phyloP scores from a whole-genome alignment of 352 stramenopile genomes.

The Phytophthora pseudosyringae region DNA sequence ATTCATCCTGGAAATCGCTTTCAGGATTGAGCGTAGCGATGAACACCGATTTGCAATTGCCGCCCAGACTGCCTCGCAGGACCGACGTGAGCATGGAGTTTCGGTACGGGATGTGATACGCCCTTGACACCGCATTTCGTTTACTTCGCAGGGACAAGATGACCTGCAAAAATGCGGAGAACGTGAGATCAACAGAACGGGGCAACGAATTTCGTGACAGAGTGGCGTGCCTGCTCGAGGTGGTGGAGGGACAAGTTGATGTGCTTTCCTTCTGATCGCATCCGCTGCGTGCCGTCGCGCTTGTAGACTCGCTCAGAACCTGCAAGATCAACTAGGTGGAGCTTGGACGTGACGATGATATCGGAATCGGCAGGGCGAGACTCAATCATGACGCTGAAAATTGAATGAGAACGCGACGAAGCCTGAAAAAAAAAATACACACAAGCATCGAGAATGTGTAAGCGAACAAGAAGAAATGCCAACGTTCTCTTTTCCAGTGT shows the following conservation, averaged over 20 bases:
- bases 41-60: constrained; percentile 98
- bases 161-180: constrained; percentile 57
- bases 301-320: constrained; percentile 97
- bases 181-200: background rate
- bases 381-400: constrained; percentile 96
- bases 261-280: constrained; percentile 93
- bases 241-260: constrained; percentile 97
- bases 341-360: constrained; percentile 86
- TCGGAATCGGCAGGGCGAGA: constrained; percentile 74
- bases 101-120: constrained; percentile 94
- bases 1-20: constrained; percentile 86
- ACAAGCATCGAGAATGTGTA: too few species aligned
- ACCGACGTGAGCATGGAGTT: constrained; percentile 98
- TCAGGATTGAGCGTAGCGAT: constrained; percentile 96
- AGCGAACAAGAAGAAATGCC: too few species aligned
- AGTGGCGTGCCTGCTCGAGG: constrained; percentile 80
- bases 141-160: constrained; percentile 94
- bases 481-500: background rate
- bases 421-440: constrained; percentile 35
- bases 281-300: constrained; percentile 89
- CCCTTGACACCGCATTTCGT: constrained; percentile 49
- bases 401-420: constrained; percentile 95
- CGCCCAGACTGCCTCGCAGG: constrained; percentile 93
- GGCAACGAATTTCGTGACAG: too few species aligned
- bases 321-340: constrained; percentile 96